Evolutionary conservation across 1,284 basidiomycete genomes (phyloP).

Genomic region (Marasmius tenuissimus): DNA sequence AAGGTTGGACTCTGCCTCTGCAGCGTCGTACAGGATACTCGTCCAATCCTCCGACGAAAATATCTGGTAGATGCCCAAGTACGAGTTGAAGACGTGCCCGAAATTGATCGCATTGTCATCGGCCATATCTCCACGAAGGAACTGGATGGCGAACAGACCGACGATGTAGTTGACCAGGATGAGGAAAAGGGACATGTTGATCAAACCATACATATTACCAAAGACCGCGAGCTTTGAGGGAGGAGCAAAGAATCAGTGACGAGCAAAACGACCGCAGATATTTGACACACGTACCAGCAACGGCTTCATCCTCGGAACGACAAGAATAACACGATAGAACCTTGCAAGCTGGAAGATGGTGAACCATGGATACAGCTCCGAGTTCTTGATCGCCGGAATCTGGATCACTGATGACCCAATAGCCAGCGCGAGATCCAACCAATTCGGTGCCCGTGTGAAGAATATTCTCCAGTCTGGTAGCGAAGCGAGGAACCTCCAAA

Average conservation of each 20-base stretch:
- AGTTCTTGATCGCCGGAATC: conserved; percentile 75
- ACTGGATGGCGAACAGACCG: conserved; percentile 77
- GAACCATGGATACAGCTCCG: conserved; percentile 83
- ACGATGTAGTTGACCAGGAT: conserved; percentile 88
- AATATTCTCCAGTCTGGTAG: conserved; percentile 86
- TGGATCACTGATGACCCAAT: conserved; percentile 82
- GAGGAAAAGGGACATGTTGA: conserved; percentile 94
- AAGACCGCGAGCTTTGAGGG: conserved; percentile 75
- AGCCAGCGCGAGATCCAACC: conserved; percentile 83
- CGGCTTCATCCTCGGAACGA: conserved; percentile 83
- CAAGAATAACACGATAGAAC: conserved; percentile 94
- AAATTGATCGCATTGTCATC: conserved; percentile 70
- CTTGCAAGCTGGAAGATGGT: conserved; percentile 87
- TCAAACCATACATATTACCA: conserved; percentile 88
- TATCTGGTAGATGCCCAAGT: conserved; percentile 88
- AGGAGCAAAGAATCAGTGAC: background rate
- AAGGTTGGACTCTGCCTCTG: conserved; percentile 62
- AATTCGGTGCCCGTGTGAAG: conserved; percentile 68
- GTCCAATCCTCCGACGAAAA: conserved; percentile 98
- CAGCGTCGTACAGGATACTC: conserved; percentile 72
- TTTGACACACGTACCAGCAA: conserved; percentile 55
- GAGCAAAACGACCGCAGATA: background rate
- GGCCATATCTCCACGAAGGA: conserved; percentile 79
- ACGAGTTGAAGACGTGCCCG: conserved; percentile 87
- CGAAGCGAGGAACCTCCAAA: conserved; percentile 71